Evolutionary conservation across 116 monocot genomes (phyloP), one percentile per base, ranked within the genome.

Genomic region (Zostera marina): DNA sequence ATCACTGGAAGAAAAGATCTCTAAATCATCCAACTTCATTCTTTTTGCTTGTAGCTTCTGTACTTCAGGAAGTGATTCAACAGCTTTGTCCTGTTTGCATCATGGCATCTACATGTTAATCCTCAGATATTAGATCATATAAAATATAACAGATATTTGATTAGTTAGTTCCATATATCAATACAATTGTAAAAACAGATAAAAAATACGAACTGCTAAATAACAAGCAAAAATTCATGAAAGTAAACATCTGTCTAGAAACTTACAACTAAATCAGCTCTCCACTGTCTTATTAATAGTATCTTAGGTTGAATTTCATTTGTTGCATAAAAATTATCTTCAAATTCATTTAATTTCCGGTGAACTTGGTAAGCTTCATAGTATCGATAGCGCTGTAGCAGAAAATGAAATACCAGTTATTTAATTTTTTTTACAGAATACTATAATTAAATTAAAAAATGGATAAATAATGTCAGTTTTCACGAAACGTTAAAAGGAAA

Each of bases 51-150:
- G 65, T 42, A 67, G 43, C 53, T 68, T 67, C 59, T 87, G 74
- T 46, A 72, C 67, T 58, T 83, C 79, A 54, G 92, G 92, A 22
- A 93, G 77, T 61, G 87, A 74, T 5, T 81, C 74, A 24, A 93
- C 47, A 47, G 67, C 57, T 70, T 77, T 87, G 25, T 67, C 76
- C 83, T 90, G 81, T 66, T 11, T 23, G 41, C 15, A 73, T 58
- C 14, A 72, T 43, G 25, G 3, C 32, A 59, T 41, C 23, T 55
- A 55, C 32, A 55, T 12, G 12, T 55, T n/a, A 59, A 44, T 20
- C 13, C 43, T 23, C 59, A 44, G 9, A 15, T 43, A 42, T 23
- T 47, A 15, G 21, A 15, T 22, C 15, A 47, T 23, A 47, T 7
- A 59, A 15, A 9, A 15, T 9, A 21, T 9, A 38, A 59, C 2